Base-by-base conservation (phyloP, 768 basidiomycete genomes). In the Termitomyces sp. region DNA sequence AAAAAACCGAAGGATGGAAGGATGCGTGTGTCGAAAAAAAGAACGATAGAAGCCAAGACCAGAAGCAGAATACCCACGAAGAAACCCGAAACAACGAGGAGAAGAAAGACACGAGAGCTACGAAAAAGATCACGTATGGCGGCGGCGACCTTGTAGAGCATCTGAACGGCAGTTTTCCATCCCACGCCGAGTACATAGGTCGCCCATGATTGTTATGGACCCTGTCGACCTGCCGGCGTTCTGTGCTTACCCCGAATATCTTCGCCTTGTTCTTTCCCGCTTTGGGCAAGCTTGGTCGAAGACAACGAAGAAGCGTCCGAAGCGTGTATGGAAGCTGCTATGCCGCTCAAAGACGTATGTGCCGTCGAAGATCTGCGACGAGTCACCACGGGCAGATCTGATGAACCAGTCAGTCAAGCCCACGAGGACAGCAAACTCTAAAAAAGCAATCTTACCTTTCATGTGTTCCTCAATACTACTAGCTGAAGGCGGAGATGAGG, bases 361-460 rank as follows among this genome's bases (percentile, higher is more conserved):
- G 46, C 22, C 22, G 37, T 34, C 18, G 54, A 47, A 37, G 52
- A 45, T 30, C 57, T 57, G 31, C 62, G 65, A 34, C 65, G 63
- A 18, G 52, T 59, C 55, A 60, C 59, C 55, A 27, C 48, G 55
- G 37, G 61, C 59, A 66, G 53, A 61, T 66, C 65, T 66, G n/a
- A 36, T 6, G 12, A 8, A 31, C n/a, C 6, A 31, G 52, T 60
- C n/a, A 56, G 41, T n/a, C n/a, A n/a, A n/a, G n/a, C n/a, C 44
- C 54, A 18, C 18, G 9, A 55, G 33, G 20, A 33, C 34, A 12
- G 24, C 12, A 13, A 41, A 7, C 33, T 31, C 7, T 7, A 31
- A 12, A 11, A 56, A 11, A 13, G 44, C 3, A 31, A 3, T 45
- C 11, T 55, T 39, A 64, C 65, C 65, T 61, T 64, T 61, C 12